These are phyloP conservation scores for Monilinia vaccinii-corymbosi DNA, from an alignment of 2,329 filamentous ascomycete genomes.

Conservation along the genomic window DNA sequence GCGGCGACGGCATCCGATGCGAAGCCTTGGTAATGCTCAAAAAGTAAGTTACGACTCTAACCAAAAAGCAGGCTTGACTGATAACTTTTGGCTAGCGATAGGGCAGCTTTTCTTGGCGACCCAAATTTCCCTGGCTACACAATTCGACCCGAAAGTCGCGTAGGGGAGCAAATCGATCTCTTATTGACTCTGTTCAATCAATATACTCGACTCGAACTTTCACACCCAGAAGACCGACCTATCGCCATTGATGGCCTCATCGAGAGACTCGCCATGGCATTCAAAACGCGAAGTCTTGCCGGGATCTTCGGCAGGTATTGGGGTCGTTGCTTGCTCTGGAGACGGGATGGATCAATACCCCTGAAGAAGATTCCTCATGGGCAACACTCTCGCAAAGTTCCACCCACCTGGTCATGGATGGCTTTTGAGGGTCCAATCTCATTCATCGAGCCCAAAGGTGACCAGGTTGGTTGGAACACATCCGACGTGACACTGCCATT, in stretches of 20 bases:
- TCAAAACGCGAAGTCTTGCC: not conserved
- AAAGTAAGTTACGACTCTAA: constrained; percentile 22
- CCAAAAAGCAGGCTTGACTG: not conserved
- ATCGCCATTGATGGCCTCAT: constrained; percentile 2
- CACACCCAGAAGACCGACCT: not conserved
- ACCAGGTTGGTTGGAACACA: not conserved
- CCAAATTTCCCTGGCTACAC: constrained; percentile 20
- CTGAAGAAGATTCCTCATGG: not conserved
- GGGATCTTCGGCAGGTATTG: constrained; percentile 3
- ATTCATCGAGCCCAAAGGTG: not conserved
- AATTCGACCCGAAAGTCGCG: not conserved
- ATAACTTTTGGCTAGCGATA: not conserved
- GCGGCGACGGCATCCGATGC: constrained; percentile 30
- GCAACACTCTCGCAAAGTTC: not conserved
- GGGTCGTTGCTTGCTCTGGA: constrained; percentile 3
- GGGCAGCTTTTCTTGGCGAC: constrained; percentile 27
- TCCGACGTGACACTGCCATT: not conserved
- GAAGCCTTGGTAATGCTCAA: constrained; percentile 29
- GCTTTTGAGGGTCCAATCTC: constrained; percentile 2
- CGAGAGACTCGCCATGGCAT: not conserved
- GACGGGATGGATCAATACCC: not conserved
- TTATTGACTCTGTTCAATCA: not conserved
- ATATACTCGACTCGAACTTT: not conserved
- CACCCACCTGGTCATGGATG: constrained; percentile 8
- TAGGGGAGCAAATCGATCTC: constrained; percentile 1